Evolutionary conservation across 2,329 filamentous ascomycete genomes (phyloP).

Genomic region (Talaromyces sp.): DNA sequence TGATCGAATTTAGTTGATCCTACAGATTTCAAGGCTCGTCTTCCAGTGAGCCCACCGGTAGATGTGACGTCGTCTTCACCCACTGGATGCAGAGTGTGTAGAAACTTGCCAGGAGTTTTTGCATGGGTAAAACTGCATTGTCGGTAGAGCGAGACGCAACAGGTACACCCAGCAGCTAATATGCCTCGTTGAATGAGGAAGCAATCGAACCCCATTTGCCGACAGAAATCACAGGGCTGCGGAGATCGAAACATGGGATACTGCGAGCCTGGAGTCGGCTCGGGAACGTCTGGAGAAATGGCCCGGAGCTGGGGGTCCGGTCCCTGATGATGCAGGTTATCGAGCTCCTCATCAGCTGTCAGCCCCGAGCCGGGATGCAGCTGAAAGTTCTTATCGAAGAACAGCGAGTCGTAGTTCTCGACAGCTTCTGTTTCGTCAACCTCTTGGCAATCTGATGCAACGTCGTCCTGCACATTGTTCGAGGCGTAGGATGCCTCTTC

Average conservation of each 20-base stretch:
- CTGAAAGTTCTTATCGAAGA: conserved; percentile 40
- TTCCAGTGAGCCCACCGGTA: conserved; percentile 39
- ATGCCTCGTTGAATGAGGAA: conserved; percentile 45
- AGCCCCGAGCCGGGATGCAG: conserved; percentile 34
- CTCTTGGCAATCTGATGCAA: conserved; percentile 38
- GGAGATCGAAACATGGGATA: conserved; percentile 46
- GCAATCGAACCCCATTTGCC: conserved; percentile 46
- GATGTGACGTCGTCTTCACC: conserved; percentile 42
- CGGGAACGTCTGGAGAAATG: conserved; percentile 23
- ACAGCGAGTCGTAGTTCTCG: conserved; percentile 40
- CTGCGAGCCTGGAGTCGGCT: conserved; percentile 23
- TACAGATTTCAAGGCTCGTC: conserved; percentile 42
- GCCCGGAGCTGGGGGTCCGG: conserved; percentile 16
- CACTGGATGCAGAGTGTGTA: conserved; percentile 46
- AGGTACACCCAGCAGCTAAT: conserved; percentile 46
- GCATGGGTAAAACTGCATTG: conserved; percentile 48
- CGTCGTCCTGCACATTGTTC: conserved; percentile 32
- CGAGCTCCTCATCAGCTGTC: conserved; percentile 19
- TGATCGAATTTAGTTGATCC: conserved; percentile 33
- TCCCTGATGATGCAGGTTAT: conserved; percentile 8
- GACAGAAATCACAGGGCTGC: conserved; percentile 47
- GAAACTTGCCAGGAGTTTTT: conserved; percentile 39
- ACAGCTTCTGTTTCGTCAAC: conserved; percentile 38
- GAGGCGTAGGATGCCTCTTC: conserved; percentile 43
- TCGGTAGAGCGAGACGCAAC: conserved; percentile 47